A percentile compares a stretch with the other conserved stretches of the same genome.
Evolutionary conservation across 1,284 basidiomycete species (phyloP).

Genomic region (Trametes versicolor): DNA sequence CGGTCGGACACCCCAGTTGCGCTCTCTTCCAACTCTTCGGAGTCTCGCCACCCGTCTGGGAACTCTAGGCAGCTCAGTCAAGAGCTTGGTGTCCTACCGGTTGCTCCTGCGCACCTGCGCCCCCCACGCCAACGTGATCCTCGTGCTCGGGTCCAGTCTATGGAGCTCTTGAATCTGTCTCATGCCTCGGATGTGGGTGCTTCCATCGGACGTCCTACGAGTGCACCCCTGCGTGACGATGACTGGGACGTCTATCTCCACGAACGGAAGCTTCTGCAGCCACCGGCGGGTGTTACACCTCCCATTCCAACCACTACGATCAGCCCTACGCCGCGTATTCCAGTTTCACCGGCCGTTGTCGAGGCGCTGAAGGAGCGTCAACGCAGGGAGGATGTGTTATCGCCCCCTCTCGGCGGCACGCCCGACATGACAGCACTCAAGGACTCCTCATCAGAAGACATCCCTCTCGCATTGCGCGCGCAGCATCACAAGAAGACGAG

Average conservation of each 20-base stretch:
- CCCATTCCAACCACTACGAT: constrained; percentile 73
- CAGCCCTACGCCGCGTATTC: constrained; percentile 53
- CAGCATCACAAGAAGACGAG: constrained; percentile 47
- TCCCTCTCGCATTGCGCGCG: constrained; percentile 41
- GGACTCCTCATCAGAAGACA: constrained; percentile 37
- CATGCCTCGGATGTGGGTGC: constrained; percentile 55
- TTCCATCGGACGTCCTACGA: constrained; percentile 72
- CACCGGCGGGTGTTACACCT: constrained; percentile 78
- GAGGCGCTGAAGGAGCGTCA: constrained; percentile 77
- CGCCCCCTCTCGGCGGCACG: constrained; percentile 42
- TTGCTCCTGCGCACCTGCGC: constrained; percentile 63
- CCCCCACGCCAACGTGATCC: constrained; percentile 74
- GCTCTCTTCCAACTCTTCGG: constrained; percentile 54
- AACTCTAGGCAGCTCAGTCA: constrained; percentile 72
- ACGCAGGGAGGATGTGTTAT: constrained; percentile 65
- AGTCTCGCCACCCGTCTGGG: constrained; percentile 74
- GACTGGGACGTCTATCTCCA: constrained; percentile 84
- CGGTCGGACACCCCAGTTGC: constrained; percentile 71
- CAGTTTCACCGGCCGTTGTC: constrained; percentile 73
- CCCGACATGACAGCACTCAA: constrained; percentile 11
- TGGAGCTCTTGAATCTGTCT: constrained; percentile 72
- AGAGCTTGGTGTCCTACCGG: constrained; percentile 62
- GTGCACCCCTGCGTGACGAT: constrained; percentile 72
- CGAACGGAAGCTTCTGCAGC: constrained; percentile 82
- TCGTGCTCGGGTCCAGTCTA: constrained; percentile 71